Conservation (phyloP, 495 filamentous ascomycete genomes). For the Lasiosphaeria hispida region DNA sequence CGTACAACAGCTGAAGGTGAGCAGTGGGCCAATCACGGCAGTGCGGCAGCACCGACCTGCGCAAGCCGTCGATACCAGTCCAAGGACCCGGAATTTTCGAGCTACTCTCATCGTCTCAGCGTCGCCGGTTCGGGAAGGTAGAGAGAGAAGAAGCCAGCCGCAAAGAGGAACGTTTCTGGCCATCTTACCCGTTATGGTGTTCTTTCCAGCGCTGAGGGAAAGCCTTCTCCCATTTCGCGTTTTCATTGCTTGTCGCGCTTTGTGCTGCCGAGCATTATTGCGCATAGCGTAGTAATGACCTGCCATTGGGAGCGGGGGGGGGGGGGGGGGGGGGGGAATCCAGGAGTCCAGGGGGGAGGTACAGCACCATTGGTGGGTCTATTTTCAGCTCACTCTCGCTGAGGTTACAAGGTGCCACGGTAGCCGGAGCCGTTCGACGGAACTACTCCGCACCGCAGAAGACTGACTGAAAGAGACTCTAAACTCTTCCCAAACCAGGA, state of each 20-base stretch:
- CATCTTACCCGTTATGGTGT: background rate
- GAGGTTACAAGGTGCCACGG: conserved; percentile 3
- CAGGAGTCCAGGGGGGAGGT: background rate
- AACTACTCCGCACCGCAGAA: conserved; percentile 5
- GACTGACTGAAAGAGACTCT: too few relatives aligned
- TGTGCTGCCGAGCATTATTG: conserved; percentile 10
- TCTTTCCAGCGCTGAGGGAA: too few relatives aligned
- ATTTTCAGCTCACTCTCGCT: conserved; percentile 11
- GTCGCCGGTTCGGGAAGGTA: background rate
- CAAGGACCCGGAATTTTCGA: conserved; percentile 9
- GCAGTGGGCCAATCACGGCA: conserved; percentile 7
- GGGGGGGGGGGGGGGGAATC: background rate
- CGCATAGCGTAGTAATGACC: background rate
- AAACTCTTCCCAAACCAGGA: conserved; percentile 1
- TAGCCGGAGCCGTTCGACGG: conserved; percentile 12
- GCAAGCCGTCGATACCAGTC: conserved; percentile 8
- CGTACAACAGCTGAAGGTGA: too few relatives aligned
- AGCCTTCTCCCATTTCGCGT: background rate
- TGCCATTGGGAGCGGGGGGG: conserved; percentile 7
- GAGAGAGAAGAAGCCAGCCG: background rate
- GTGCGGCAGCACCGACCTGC: background rate
- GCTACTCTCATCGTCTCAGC: background rate
- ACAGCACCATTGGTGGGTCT: conserved; percentile 7
- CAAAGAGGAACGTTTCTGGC: background rate
- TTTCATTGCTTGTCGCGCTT: conserved; percentile 1